phyloP scores from a whole-genome alignment of 2,329 filamentous ascomycete genomes.

The Furcasterigmium sp. region DNA sequence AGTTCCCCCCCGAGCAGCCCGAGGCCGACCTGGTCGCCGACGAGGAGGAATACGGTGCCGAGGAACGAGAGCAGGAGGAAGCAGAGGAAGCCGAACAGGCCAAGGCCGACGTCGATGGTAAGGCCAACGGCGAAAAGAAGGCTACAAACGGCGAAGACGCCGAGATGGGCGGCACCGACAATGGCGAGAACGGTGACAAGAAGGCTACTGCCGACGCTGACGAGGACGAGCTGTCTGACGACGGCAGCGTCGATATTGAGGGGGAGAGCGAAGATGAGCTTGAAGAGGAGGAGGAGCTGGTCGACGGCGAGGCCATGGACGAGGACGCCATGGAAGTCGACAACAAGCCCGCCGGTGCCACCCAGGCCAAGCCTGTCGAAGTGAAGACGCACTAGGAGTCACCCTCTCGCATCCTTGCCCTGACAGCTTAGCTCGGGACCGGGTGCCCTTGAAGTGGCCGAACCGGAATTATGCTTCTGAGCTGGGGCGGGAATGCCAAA shows the following conservation, averaged over 20 bases:
- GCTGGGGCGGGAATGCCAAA: too few relatives aligned
- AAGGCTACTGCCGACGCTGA: slow-evolving; percentile 44
- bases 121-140: slow-evolving; percentile 32
- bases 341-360: slow-evolving; percentile 21
- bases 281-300: slow-evolving; percentile 55
- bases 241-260: slow-evolving; percentile 73
- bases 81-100: slow-evolving; percentile 50
- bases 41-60: slow-evolving; percentile 85
- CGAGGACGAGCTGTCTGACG: slow-evolving; percentile 66
- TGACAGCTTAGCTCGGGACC: too few relatives aligned
- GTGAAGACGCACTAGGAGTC: slow-evolving; percentile 12
- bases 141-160: slow-evolving; percentile 54
- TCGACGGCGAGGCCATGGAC: slow-evolving; percentile 24
- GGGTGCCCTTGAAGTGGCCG: too few relatives aligned
- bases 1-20: slow-evolving; percentile 95
- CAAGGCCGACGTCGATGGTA: slow-evolving; percentile 42
- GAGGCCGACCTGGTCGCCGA: slow-evolving; percentile 85
- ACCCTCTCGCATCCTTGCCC: not conserved
- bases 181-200: slow-evolving; percentile 24
- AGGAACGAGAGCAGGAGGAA: slow-evolving; percentile 75
- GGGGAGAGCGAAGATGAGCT: slow-evolving; percentile 71
- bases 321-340: slow-evolving; percentile 49
- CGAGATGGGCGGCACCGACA: slow-evolving; percentile 70
- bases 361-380: slow-evolving; percentile 23
- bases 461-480: too few relatives aligned